Evolutionary conservation across 495 filamentous ascomycete genomes (phyloP), one percentile per base, ranked within the genome.

Genomic region (Penicillium egyptiacum): DNA sequence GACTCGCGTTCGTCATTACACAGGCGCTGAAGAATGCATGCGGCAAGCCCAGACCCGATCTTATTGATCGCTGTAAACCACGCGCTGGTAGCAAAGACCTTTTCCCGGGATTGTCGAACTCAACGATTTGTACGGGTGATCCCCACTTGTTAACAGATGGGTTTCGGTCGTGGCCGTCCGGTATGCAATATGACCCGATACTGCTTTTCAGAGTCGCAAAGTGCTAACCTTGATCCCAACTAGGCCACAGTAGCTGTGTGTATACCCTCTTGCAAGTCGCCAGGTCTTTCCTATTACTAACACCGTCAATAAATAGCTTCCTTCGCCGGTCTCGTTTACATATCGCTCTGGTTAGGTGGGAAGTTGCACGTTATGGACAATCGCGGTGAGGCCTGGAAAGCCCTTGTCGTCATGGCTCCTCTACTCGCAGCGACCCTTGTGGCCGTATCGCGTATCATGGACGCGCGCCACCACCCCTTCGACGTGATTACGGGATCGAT

Each of bases 391-490:
- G 85, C 86, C 5, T 92, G 90, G 76, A 88, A 91, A 50, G 74
- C 88, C 2, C 70, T 89, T 52, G 59, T 92, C 31, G 82, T 89
- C 54, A 75, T 91, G 56, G 69, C 89, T 4, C 82, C 82, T 9
- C 75, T 76, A 31, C 70, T 85, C 23, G 81, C 64, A 16, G 82
- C 82, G 9, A 77, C 79, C 10, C 72, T 84, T 3, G 75, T 85
- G 37, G 81, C 82, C 6, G 79, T 81, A 30, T 75, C 73, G 31
- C 79, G 82, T 23, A 84, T 83, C 48, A 84, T 91, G 79, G 91
- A 96, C 66, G 91, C 88, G 64, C 81, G 90, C 9, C 91, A 96
- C 62, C 90, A 95, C 72, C 89, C 87, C 12, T 95, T 96, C 71
- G 91, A 96, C 57, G 91, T 95, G 42, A 77, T 96, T 22, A 89